These are phyloP conservation scores for Graphilbum fragrans DNA, from an alignment of 2,329 filamentous ascomycete genomes.

Conservation along the genomic window DNA sequence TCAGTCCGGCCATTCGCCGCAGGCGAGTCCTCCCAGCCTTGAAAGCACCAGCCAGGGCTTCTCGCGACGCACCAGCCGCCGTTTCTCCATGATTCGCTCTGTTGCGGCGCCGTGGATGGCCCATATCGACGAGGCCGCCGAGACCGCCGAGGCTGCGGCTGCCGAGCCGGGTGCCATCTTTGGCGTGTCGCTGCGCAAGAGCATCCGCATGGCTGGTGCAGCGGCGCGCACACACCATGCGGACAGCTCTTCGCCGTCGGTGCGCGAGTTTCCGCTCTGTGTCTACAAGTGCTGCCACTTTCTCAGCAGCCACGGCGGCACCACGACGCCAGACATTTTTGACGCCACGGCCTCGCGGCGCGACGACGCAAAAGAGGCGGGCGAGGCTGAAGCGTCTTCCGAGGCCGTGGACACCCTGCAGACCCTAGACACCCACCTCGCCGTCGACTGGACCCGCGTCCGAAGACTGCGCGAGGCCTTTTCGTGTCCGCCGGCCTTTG, in stretches of 20 bases:
- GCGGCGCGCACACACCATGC: conserved; percentile 25
- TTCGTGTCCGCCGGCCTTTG: conserved; percentile 22
- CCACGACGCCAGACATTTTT: conserved; percentile 24
- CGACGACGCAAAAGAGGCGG: too few species aligned
- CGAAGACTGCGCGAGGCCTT: conserved; percentile 24
- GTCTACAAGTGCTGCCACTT: conserved; percentile 27
- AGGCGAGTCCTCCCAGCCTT: too few species aligned
- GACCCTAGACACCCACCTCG: too few species aligned
- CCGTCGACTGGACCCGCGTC: conserved; percentile 21
- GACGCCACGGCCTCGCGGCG: too few species aligned
- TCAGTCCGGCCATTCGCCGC: too few species aligned
- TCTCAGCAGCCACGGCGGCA: conserved; percentile 20
- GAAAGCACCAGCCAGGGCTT: too few species aligned
- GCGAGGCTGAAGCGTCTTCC: too few species aligned
- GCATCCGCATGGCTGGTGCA: conserved; percentile 25
- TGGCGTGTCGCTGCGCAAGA: conserved; percentile 25
- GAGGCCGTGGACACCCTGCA: too few species aligned
- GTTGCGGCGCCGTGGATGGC: background rate
- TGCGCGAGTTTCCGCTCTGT: conserved; percentile 27
- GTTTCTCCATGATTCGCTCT: background rate
- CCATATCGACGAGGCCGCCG: background rate
- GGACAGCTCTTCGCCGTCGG: conserved; percentile 18
- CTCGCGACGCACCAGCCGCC: too few species aligned
- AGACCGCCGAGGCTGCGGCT: background rate
- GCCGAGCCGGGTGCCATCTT: conserved; percentile 22